Evolutionary conservation across 306 rosid species (phyloP).

Genomic region (Trifolium fragiferum): DNA sequence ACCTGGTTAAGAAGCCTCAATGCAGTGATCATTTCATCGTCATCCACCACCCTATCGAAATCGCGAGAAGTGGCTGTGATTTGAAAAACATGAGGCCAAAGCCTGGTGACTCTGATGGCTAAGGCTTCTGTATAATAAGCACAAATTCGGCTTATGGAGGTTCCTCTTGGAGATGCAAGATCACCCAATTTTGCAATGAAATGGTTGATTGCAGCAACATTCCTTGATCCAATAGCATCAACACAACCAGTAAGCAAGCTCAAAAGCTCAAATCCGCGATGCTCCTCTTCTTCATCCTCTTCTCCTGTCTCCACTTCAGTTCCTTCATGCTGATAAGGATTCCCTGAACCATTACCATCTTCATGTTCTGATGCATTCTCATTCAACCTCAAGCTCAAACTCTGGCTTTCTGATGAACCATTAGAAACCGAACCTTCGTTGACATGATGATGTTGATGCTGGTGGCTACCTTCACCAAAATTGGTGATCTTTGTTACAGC

Average conservation of each 20-base stretch:
- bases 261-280: constrained; percentile 73
- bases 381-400: constrained; percentile 56
- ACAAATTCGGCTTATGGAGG: constrained; percentile 66
- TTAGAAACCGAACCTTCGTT: constrained; percentile 66
- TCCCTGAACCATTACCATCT: constrained; percentile 70
- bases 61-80: constrained; percentile 73
- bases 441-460: constrained; percentile 39
- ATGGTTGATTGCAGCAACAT: constrained; percentile 68
- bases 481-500: constrained; percentile 71
- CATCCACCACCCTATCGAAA: constrained; percentile 73
- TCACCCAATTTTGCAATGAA: constrained; percentile 80
- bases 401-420: constrained; percentile 73
- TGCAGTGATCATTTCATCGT: constrained; percentile 71
- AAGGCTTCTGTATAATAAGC: constrained; percentile 91
- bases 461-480: constrained; percentile 60
- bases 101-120: constrained; percentile 76
- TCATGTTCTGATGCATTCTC: constrained; percentile 67
- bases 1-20: constrained; percentile 82
- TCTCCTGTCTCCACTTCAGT: constrained; percentile 60
- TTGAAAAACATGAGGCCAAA: constrained; percentile 91
- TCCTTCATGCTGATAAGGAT: constrained; percentile 61
- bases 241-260: constrained; percentile 78
- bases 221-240: constrained; percentile 77
- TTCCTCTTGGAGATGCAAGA: constrained; percentile 79
- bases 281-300: constrained; percentile 60